These are phyloP conservation scores for Saccharomycodes ludwigii DNA, from an alignment of 805 yeast genomes.

Conservation along the genomic window DNA sequence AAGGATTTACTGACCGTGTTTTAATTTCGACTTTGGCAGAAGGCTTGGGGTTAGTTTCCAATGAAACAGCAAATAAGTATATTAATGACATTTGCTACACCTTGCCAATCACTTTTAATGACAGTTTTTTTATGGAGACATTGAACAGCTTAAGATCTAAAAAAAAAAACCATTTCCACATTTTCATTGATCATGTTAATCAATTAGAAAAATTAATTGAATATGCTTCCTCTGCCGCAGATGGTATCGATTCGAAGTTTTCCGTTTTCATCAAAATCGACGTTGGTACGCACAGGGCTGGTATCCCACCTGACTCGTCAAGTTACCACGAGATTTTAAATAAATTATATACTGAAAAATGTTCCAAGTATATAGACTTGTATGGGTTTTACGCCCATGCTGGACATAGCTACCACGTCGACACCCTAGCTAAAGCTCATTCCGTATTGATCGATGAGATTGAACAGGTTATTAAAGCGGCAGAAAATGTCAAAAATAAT, in stretches of 20 bases:
- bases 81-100: constrained; percentile 43
- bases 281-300: constrained; percentile 66
- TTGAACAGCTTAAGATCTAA: constrained; percentile 28
- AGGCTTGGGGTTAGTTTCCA: constrained; percentile 35
- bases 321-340: constrained; percentile 27
- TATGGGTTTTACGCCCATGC: constrained; percentile 72
- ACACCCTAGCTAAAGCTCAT: constrained; percentile 33
- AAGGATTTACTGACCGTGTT: constrained; percentile 28
- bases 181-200: constrained; percentile 49
- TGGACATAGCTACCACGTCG: constrained; percentile 56
- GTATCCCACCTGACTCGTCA: constrained; percentile 27
- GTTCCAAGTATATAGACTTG: constrained; percentile 27
- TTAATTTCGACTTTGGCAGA: constrained; percentile 63
- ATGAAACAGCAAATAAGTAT: constrained; percentile 15
- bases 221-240: constrained; percentile 13
- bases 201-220: constrained; percentile 39
- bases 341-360: constrained; percentile 17
- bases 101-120: constrained; percentile 43
- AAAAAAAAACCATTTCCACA: constrained; percentile 32
- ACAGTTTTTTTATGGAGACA: constrained; percentile 31
- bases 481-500: constrained; percentile 22
- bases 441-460: constrained; percentile 43
- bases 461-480: constrained; percentile 42
- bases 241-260: constrained; percentile 34
- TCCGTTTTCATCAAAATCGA: constrained; percentile 56